Evolutionary conservation across 306 rosid species (phyloP), one percentile per base, ranked within the genome.

Genomic region (Trifolium repens): DNA sequence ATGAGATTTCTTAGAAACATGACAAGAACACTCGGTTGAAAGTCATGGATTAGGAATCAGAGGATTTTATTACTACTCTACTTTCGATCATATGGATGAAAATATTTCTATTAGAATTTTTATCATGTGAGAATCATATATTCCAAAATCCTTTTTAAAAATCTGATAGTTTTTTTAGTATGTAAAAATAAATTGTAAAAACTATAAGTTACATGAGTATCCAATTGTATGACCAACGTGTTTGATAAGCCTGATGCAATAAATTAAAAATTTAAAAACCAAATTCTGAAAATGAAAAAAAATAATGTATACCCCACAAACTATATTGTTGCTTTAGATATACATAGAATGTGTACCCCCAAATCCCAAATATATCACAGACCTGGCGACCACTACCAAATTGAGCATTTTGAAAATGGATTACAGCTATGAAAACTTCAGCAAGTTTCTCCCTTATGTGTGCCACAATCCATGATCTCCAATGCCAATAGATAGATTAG

Each of bases 191-290:
- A 30, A 30, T 30, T 30, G 5, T 4, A 30, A 30, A 30, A 3
- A 30, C 4, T 30, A 30, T 4, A 30, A 30, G 4, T 30, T 30
- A 30, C 32, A 30, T 4, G 61, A 54, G 14, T 17, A 54, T 9
- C 32, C 15, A 57, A 1, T 57, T 42, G 71, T 13, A 49, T 71
- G 82, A 84, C 46, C 57, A 69, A 66, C 50, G 30, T 50, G 52
- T 72, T 66, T 66, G 55, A 80, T 84, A 76, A 84, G 84, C 77
- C 77, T 79, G 84, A 84, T 73, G 87, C 69, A 79, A 79, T 83
- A 83, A 79, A 57, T 19, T 55, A 22, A 55, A 54, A 75, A 57
- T 55, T 55, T 3, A 55, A 53, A 75, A 24, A 22, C 4, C 17
- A 27, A 13, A 34, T 11, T 60, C 16, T 42, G 9, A 2, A 53